phyloP scores from a whole-genome alignment of 2,329 filamentous ascomycete species.

The Ophiocordyceps camponoti-floridani region DNA sequence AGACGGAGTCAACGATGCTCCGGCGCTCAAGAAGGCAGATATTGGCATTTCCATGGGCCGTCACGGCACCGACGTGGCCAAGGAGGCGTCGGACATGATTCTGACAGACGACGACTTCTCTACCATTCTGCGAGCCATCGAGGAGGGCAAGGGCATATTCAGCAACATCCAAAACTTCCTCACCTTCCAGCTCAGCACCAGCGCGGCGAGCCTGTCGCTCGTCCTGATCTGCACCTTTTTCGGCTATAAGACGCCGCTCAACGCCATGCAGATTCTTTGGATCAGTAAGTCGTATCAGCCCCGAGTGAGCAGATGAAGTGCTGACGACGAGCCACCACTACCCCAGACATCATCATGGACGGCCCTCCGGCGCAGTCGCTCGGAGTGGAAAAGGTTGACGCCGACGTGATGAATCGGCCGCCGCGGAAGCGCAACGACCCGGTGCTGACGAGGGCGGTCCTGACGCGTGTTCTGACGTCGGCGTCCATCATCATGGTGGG shows the following conservation, averaged over 20 bases:
- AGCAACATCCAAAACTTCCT: slow-evolving; percentile 99
- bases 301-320: neutral
- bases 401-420: slow-evolving; percentile 80
- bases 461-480: slow-evolving; percentile 73
- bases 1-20: slow-evolving; percentile 94
- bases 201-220: slow-evolving; percentile 77
- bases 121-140: slow-evolving; percentile 84
- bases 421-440: slow-evolving; percentile 71
- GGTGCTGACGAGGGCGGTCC: slow-evolving; percentile 70
- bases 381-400: slow-evolving; percentile 87
- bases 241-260: slow-evolving; percentile 87
- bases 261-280: slow-evolving; percentile 99
- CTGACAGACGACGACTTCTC: slow-evolving; percentile 79
- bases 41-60: slow-evolving; percentile 96
- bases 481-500: slow-evolving; percentile 82
- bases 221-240: slow-evolving; percentile 85
- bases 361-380: slow-evolving; percentile 93
- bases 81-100: slow-evolving; percentile 91
- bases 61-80: slow-evolving; percentile 90
- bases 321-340: neutral
- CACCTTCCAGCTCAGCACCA: slow-evolving; percentile 95
- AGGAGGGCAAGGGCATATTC: slow-evolving; percentile 98
- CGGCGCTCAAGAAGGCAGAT: slow-evolving; percentile 89
- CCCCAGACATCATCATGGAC: slow-evolving; percentile 94
- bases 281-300: slow-evolving; percentile 54